Conservation (phyloP, 768 basidiomycete species). For the Mrakia hoshinonis region DNA sequence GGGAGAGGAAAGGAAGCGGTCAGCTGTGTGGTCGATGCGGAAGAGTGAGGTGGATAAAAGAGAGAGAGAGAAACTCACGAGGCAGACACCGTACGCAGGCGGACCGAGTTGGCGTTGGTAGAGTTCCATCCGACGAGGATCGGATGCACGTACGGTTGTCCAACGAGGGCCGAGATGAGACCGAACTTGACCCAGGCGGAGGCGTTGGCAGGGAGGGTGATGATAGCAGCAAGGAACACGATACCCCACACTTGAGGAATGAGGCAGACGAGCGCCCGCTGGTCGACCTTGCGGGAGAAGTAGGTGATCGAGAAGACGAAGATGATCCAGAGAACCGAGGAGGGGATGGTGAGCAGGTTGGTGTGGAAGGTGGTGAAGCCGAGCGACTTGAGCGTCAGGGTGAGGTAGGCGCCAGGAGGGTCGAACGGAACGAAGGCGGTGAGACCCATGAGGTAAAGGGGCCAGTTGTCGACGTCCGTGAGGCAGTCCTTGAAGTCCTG, state of each 20-base stretch:
- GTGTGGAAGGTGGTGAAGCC: conserved; percentile 58
- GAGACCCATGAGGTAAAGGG: conserved; percentile 48
- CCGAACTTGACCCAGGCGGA: conserved; percentile 32
- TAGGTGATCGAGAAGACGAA: conserved; percentile 1
- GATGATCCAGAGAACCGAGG: conserved; percentile 48
- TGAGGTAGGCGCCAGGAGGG: conserved; percentile 52
- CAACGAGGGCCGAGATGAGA: conserved; percentile 43
- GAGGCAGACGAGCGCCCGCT: not conserved
- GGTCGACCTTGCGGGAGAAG: not conserved
- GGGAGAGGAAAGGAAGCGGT: conserved; percentile 5
- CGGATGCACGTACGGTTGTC: conserved; percentile 45
- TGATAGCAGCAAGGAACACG: conserved; percentile 53
- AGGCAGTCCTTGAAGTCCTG: conserved; percentile 50
- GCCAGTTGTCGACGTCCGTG: conserved; percentile 59
- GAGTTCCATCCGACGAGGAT: conserved; percentile 40
- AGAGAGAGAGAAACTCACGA: not conserved
- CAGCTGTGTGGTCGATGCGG: conserved; percentile 7
- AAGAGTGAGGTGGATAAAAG: not conserved
- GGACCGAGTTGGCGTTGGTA: conserved; percentile 32
- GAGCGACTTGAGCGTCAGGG: conserved; percentile 51
- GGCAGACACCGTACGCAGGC: conserved; percentile 1
- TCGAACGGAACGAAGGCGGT: conserved; percentile 47
- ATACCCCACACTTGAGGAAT: conserved; percentile 48
- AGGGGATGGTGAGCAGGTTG: conserved; percentile 57
- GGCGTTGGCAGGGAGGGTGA: conserved; percentile 43